Conservation (phyloP, 2,329 filamentous ascomycete genomes). For the Aspergillus piperis region DNA sequence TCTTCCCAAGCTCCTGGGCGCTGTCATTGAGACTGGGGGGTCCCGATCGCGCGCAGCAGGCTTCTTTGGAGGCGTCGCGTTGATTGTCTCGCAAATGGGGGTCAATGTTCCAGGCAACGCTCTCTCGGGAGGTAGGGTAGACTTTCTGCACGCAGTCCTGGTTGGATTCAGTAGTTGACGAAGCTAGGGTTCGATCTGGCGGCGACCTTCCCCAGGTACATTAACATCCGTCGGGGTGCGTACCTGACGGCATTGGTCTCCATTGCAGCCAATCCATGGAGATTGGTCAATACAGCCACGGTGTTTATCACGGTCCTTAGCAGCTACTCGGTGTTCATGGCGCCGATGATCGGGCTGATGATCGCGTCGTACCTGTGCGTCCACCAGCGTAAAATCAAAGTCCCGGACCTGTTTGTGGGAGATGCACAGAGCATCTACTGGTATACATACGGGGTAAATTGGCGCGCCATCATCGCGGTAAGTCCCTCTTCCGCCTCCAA, state of each 20-base stretch:
- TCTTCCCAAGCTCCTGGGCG: slow-evolving; percentile 25
- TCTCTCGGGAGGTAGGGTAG: slow-evolving; percentile 11
- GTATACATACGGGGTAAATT: slow-evolving; percentile 27
- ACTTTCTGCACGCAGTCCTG: not conserved
- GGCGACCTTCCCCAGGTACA: slow-evolving; percentile 53
- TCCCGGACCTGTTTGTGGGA: slow-evolving; percentile 43
- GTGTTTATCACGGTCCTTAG: slow-evolving; percentile 26
- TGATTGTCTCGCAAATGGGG: slow-evolving; percentile 30
- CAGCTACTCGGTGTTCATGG: slow-evolving; percentile 48
- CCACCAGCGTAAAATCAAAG: slow-evolving; percentile 41
- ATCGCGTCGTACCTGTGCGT: slow-evolving; percentile 50
- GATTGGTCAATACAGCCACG: slow-evolving; percentile 26
- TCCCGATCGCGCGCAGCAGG: slow-evolving; percentile 26
- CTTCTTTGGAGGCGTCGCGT: slow-evolving; percentile 26
- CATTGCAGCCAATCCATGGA: slow-evolving; percentile 27
- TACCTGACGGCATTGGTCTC: slow-evolving; percentile 48
- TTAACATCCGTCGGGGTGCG: slow-evolving; percentile 59
- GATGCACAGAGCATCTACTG: slow-evolving; percentile 29
- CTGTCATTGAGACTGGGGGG: slow-evolving; percentile 24
- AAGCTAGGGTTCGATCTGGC: slow-evolving; percentile 47
- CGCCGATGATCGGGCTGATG: slow-evolving; percentile 49
- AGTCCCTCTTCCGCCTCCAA: not conserved
- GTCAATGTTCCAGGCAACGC: slow-evolving; percentile 30
- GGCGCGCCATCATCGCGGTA: slow-evolving; percentile 23
- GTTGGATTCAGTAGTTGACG: not conserved